phyloP scores from a whole-genome alignment of 2,329 filamentous ascomycete species.

The Biscogniauxia marginata region DNA sequence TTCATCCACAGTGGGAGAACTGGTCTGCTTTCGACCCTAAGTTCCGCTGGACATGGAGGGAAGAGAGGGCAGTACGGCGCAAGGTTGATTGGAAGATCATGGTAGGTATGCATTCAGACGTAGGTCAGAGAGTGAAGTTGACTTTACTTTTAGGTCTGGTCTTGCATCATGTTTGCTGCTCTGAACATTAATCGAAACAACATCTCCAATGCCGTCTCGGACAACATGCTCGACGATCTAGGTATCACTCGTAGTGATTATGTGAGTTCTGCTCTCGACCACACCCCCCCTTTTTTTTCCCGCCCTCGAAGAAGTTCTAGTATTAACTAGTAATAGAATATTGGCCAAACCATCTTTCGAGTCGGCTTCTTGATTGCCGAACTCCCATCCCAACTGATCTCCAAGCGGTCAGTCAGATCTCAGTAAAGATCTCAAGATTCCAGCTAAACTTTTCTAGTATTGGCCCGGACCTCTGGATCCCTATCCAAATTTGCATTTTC shows the following conservation, averaged over 20 bases:
- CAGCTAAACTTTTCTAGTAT: conserved; percentile 21
- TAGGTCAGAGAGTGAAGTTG: background rate
- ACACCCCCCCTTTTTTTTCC: background rate
- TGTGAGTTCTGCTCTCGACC: conserved; percentile 19
- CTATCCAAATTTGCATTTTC: conserved; percentile 28
- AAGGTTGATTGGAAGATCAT: conserved; percentile 40
- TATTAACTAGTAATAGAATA: conserved; percentile 23
- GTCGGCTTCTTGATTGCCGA: conserved; percentile 22
- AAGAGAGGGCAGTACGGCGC: conserved; percentile 32
- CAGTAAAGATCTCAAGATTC: background rate
- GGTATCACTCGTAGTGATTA: conserved; percentile 29
- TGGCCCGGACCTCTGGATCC: conserved; percentile 28
- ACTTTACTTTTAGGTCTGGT: conserved; percentile 29
- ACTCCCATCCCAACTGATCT: conserved; percentile 25
- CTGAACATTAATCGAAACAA: conserved; percentile 24
- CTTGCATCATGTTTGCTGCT: conserved; percentile 25
- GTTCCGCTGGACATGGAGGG: conserved; percentile 37
- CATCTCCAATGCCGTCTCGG: conserved; percentile 34
- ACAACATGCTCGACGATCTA: conserved; percentile 34
- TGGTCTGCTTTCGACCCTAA: conserved; percentile 32
- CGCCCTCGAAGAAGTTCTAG: background rate
- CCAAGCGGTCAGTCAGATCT: conserved; percentile 21
- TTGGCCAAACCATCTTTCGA: conserved; percentile 31
- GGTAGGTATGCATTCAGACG: conserved; percentile 20
- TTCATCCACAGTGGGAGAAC: conserved; percentile 39